phyloP scores from a whole-genome alignment of 169 alveolate species.

The Eimeria mitis region DNA sequence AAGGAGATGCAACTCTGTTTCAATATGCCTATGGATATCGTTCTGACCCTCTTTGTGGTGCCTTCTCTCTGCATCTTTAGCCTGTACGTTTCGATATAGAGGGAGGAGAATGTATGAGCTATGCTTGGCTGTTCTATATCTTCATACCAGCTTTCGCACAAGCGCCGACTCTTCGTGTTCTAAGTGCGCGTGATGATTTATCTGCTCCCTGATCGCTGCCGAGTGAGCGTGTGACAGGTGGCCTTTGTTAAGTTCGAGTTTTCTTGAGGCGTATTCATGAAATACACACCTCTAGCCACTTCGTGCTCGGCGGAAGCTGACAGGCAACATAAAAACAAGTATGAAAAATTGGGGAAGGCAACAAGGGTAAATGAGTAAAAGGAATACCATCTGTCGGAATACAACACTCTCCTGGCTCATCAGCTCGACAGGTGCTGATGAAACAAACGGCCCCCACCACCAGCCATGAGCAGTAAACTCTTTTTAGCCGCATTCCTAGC shows the following conservation, averaged over 20 bases:
- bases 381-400: constrained; percentile 38
- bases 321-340: neutral
- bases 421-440: neutral
- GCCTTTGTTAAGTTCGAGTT: neutral
- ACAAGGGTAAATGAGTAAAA: neutral
- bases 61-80: constrained; percentile 53
- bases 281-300: constrained; percentile 47
- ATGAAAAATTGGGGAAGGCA: no score
- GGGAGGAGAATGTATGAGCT: neutral
- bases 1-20: neutral
- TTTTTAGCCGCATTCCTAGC: constrained; percentile 8
- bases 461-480: constrained; percentile 16
- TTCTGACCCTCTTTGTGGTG: constrained; percentile 63
- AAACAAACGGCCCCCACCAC: neutral
- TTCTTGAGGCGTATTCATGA: neutral
- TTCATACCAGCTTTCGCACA: constrained; percentile 47
- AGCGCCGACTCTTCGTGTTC: constrained; percentile 66
- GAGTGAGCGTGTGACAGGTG: neutral
- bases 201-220: constrained; percentile 47
- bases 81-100: neutral
- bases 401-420: constrained; percentile 47
- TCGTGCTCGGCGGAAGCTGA: constrained; percentile 64
- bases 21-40: neutral
- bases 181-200: constrained; percentile 45
- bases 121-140: neutral